A percentile compares a stretch with the other conserved stretches of the same genome.
These are phyloP conservation scores for Closterium sp. DNA, from an alignment of 139 green algal genomes.

Conservation along the genomic window DNA sequence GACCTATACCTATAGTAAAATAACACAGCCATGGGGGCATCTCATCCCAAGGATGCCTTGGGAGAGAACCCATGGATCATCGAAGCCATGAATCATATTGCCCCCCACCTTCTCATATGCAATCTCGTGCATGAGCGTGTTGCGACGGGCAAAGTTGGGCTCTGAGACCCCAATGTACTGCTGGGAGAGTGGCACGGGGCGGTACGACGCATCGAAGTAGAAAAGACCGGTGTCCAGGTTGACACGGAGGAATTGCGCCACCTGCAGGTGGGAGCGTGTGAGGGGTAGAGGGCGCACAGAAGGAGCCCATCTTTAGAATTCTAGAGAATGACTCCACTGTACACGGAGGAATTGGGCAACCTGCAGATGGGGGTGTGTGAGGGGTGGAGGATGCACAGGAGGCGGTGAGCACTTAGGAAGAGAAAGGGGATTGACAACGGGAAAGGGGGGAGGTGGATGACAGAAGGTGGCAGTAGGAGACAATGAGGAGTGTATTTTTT, in stretches of 20 bases:
- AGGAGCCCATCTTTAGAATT: too few species aligned
- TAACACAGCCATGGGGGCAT: too few species aligned
- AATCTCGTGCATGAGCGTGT: slow-evolving; percentile 86
- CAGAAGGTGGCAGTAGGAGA: too few species aligned
- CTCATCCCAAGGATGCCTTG: too few species aligned
- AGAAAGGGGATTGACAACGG: too few species aligned
- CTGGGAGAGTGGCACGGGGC: slow-evolving; percentile 89
- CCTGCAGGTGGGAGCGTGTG: slow-evolving; percentile 42
- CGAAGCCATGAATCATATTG: too few species aligned
- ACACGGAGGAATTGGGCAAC: slow-evolving; percentile 89
- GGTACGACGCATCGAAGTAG: slow-evolving; percentile 91
- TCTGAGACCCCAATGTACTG: slow-evolving; percentile 90
- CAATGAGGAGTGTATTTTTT: too few species aligned
- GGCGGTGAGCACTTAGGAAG: neutral
- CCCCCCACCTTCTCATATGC: slow-evolving; percentile 84
- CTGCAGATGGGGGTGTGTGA: neutral
- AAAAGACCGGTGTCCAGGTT: slow-evolving; percentile 77
- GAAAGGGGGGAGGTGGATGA: too few species aligned
- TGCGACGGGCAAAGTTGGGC: slow-evolving; percentile 73
- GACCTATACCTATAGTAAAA: too few species aligned
- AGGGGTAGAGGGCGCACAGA: too few species aligned
- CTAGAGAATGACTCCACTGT: too few species aligned
- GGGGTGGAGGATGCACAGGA: neutral
- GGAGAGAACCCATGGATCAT: too few species aligned
- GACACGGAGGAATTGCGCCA: slow-evolving; percentile 89